Base-by-base conservation (phyloP, 257 asterid genomes). In the Jaltomata sinuosa region DNA sequence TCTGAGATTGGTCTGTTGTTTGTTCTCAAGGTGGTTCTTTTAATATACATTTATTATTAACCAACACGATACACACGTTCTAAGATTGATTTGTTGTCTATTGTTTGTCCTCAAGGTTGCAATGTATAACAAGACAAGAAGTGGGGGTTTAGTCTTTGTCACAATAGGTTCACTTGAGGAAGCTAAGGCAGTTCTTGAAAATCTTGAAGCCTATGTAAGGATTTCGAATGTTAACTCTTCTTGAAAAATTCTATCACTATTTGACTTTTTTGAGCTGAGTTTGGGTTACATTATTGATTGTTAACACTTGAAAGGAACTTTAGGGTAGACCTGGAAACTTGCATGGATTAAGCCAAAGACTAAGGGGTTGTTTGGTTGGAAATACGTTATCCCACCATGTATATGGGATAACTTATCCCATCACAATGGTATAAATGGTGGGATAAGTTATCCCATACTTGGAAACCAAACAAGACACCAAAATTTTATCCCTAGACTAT, bases 81-180 rank as follows among this genome's bases (percentile, higher is more conserved):
- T 87, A 79, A 83, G 57, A 32, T 76, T 54, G 76, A 42, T 71
- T 72, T 69, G 21, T 80, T 11, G 32, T 77, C 54, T 55, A 31
- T 83, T 36, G 69, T 62, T 68, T 57, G 64, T 54, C 50, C 83
- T 84, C 78, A 79, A 95, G 97, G 90, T 95, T 86, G 87, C 97
- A 11, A 95, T 95, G 98, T 92, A 90, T 81, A 91, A 93, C 89
- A 95, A 92, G 86, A 87, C 85, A 42, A 93, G 93, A 89, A 95
- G 92, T 91, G 88, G 99, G 81, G 99, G 99, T 49, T 90, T 95
- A 64, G 98, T 91, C 19, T 95, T 95, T 85, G 93, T 93, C 42
- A 92, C 99, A 40, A 94, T 95, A 98, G 90, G 86, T 68, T 90
- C 99, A 3, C 94, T 86, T 16, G 99, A 94, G 84, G 97, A 95